Evolutionary conservation across 371 early-diverging fungal genomes (phyloP).

Genomic region (Thermomucor indicae-seudaticae): DNA sequence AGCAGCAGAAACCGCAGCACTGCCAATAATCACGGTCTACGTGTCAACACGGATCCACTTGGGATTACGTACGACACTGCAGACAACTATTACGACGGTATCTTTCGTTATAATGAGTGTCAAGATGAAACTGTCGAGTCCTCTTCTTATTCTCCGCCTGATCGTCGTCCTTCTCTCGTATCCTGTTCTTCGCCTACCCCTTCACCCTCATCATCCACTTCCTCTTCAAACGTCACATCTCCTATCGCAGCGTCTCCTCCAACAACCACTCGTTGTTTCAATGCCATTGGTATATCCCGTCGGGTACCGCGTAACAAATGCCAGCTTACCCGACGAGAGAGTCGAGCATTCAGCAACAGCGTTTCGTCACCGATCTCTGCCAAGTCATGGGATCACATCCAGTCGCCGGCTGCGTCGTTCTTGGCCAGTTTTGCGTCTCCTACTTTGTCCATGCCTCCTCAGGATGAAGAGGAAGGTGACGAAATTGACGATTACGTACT

Average conservation of each 20-base stretch:
- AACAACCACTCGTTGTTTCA: not conserved
- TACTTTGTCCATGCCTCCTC: constrained; percentile 9
- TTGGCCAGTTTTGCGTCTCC: constrained; percentile 49
- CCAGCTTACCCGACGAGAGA: constrained; percentile 10
- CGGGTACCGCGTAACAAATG: constrained; percentile 11
- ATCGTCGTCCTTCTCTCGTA: constrained; percentile 3
- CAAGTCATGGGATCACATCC: constrained; percentile 39
- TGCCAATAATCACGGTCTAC: constrained; percentile 3
- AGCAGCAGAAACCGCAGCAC: too few relatives aligned
- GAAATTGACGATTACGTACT: constrained; percentile 64
- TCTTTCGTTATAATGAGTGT: constrained; percentile 17
- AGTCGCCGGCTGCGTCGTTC: constrained; percentile 63
- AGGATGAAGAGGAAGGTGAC: constrained; percentile 55
- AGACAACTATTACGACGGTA: constrained; percentile 2
- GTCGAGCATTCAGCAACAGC: constrained; percentile 4
- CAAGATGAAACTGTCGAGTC: constrained; percentile 18
- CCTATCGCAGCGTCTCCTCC: constrained; percentile 5
- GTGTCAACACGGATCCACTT: constrained; percentile 21
- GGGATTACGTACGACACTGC: constrained; percentile 12
- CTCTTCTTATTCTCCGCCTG: not conserved
- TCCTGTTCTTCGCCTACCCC: constrained; percentile 5
- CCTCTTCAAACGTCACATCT: not conserved
- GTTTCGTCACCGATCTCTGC: constrained; percentile 19
- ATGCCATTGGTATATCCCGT: constrained; percentile 1
- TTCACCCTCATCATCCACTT: constrained; percentile 13